Base-by-base conservation (phyloP, 2,329 filamentous ascomycete genomes). In the Cytospora chrysosperma region DNA sequence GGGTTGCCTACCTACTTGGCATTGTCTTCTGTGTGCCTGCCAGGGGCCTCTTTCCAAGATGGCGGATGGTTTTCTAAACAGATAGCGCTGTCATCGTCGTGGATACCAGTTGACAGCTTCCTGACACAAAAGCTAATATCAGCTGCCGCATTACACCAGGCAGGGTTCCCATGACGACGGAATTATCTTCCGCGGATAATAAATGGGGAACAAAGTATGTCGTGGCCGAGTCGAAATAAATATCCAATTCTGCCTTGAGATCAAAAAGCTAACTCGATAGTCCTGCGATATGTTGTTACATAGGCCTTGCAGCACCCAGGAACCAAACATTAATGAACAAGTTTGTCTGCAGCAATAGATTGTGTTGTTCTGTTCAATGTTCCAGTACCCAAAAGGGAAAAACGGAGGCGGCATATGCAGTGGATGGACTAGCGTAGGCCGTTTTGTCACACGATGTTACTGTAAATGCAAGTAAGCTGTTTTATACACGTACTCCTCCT, bases 291-390 rank as follows among this genome's bases (percentile, higher is more conserved):
- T 34, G 12, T 34, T 49, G 58, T 60, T 60, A 60, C 58, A 60
- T 60, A 34, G 58, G 26, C 27, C 17, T 27, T 49, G n/a, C n/a
- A n/a, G n/a, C 47, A 40, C 12, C n/a, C 34, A 60, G 58, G 58
- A 60, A 54, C 58, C 58, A 60, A 60, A 60, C 50, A 60, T 27
- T 50, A 40, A 51, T 19, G 32, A 47, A 60, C 58, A 60, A 60
- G 58, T 60, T 51, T 60, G 58, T 47, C 50, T 60, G 58, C 58
- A 60, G 50, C 50, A 54, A 26, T 34, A 34, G 17, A 40, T 19
- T 8, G 4, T n/a, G 19, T 40, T 19, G 37, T 40, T 40, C 27
- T 40, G 28, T 50, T 50, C 32, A 26, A 32, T 37, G 26, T n/a
- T n/a, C n/a, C n/a, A n/a, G n/a, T n/a, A n/a, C n/a, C n/a, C n/a